Evolutionary conservation across 169 alveolate genomes (phyloP), one percentile per base, ranked within the genome.

Genomic region (Plasmodium cynomolgi): DNA sequence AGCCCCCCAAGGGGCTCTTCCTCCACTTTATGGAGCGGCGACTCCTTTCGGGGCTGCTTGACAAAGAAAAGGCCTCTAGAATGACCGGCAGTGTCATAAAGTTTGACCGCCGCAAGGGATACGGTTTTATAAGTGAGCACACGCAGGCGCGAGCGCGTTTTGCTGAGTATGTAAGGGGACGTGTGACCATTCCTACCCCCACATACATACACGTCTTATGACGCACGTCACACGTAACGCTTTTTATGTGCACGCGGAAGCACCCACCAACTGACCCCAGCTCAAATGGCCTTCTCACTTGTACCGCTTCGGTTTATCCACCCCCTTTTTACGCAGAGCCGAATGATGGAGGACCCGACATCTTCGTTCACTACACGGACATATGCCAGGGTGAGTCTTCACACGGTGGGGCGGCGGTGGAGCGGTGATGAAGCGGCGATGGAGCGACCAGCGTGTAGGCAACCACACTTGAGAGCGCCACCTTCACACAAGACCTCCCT

Each of bases 311-410:
- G 37, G 39, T n/a, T 83, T 17, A 29, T 9, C 5, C 37, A 20
- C 34, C 29, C n/a, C 37, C 29, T 9, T 33, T 37, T 84, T 84
- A 3, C 80, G 44, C 58, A 84, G 93, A 68, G 26, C 93, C 93
- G 9, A 85, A 75, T 54, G 93, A 85, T 56, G 93, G 93, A 62
- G 93, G 93, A 20, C 93, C 93, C 15, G 93, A 85, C 29, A 50
- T 85, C 9, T 85, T 85, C 56, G 93, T 85, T 33, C 93, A 85
- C 62, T 85, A 85, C 47, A 74, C 93, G 11, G 93, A 85, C 17
- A 85, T 85, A 31, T 85, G 84, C 34, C 85, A 74, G 17, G 80
- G 93, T 85, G 54, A 73, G n/a, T 37, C 54, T 73, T 44, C 54
- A 44, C 15, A 9, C 54, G 8, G n/a, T n/a, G n/a, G n/a, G n/a